Evolutionary conservation across 768 basidiomycete species (phyloP), one percentile per base, ranked within the genome.

Genomic region (Baorangia bicolor): DNA sequence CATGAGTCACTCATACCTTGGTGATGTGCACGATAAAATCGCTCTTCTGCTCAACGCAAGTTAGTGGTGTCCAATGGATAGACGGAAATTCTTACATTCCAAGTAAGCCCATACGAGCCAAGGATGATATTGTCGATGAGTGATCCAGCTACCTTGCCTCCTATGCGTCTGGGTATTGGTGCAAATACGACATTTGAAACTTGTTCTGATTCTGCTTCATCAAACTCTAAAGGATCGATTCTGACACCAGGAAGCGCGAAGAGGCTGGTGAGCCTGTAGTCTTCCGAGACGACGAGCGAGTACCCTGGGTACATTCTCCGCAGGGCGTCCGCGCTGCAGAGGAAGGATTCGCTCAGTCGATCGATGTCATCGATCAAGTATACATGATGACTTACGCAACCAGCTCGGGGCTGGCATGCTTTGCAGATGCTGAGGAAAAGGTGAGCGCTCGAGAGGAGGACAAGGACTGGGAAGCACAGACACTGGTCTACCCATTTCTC

Each of bases 281-380:
- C 82, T 8, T 70, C 63, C 4, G 86, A 81, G 56, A 80, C 69
- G 9, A 88, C 77, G 27, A 89, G 61, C 27, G 85, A 83, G 62
- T 87, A 77, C 11, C 80, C 78, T 7, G 88, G 86, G 65, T 89
- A 84, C 16, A 86, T 53, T 60, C 75, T 78, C 35, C 77, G 80
- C 37, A 91, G 74, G 37, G 76, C 71, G 55, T 84, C 74, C 65
- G 62, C 79, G 71, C 71, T 70, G 57, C 47, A 42, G 7, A 30
- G 16, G 31, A 27, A 45, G 49, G 14, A 25, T n/a, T 38, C 23
- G 37, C n/a, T 43, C 40, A 53, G 42, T 31, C 28, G 31, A 53
- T 39, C 55, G 43, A 55, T 62, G 44, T 51, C 46, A 12, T 33
- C 39, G 35, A 55, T 31, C 18, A 27, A 38, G 38, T 4, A 34